Conservation (phyloP, 106 monocot genomes). For the Ottelia alismoides region DNA sequence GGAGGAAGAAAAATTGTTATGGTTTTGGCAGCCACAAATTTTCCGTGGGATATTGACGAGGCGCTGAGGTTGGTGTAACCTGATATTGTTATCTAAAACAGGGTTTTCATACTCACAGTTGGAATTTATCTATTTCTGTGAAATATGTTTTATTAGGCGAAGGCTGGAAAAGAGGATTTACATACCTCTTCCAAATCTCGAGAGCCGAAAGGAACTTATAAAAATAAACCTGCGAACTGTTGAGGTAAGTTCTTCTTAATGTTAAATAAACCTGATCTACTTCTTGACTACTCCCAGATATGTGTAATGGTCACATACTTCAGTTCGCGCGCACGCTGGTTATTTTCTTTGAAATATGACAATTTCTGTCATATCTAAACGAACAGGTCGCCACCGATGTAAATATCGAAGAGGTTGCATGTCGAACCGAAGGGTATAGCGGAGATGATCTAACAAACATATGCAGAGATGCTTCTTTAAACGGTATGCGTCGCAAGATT, state of each 20-base stretch:
- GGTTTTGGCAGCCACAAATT: constrained; percentile 98
- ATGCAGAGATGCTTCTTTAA: constrained; percentile 84
- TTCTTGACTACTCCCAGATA: too few species aligned
- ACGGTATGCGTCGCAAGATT: constrained; percentile 95
- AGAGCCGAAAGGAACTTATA: constrained; percentile 95
- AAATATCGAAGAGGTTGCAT: constrained; percentile 85
- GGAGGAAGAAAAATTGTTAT: constrained; percentile 88
- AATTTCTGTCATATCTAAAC: too few species aligned
- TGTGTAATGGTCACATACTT: too few species aligned
- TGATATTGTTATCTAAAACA: not conserved
- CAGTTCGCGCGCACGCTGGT: too few species aligned
- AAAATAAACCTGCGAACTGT: constrained; percentile 89
- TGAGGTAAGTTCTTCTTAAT: constrained; percentile 34
- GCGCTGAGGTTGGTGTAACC: constrained; percentile 90
- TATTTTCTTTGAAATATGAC: too few species aligned
- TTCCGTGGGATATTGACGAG: constrained; percentile 99
- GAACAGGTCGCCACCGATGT: constrained; percentile 78
- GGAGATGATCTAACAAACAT: constrained; percentile 94
- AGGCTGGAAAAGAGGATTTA: constrained; percentile 93
- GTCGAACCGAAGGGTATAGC: constrained; percentile 87
- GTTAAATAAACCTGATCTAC: not conserved
- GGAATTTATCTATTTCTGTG: too few species aligned
- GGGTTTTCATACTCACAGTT: too few species aligned
- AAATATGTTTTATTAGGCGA: too few species aligned
- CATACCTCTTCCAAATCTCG: constrained; percentile 90